Percentiles rank a stretch among this genome's conserved stretches.
Evolutionary conservation across 2,329 filamentous ascomycete species (phyloP).

Genomic region (Dactylellina parvicollis): DNA sequence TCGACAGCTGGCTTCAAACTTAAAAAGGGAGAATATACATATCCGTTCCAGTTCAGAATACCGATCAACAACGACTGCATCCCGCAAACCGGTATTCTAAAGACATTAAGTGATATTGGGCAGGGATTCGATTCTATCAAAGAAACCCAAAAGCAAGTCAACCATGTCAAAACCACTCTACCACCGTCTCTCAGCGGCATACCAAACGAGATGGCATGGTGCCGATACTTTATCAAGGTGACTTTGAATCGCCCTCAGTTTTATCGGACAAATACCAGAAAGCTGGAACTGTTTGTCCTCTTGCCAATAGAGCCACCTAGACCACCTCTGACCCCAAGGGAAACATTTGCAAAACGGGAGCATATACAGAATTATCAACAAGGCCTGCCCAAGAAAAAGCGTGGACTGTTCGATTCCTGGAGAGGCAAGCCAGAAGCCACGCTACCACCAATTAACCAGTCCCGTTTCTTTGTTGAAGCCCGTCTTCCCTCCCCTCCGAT

Average conservation of each 20-base stretch:
- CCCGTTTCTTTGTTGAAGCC: conserved; percentile 76
- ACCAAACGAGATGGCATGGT: conserved; percentile 77
- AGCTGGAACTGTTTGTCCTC: conserved; percentile 66
- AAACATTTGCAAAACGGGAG: conserved; percentile 82
- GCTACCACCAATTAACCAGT: conserved; percentile 58
- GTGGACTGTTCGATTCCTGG: conserved; percentile 69
- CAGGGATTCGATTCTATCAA: conserved; percentile 64
- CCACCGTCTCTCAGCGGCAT: conserved; percentile 90
- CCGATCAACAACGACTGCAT: conserved; percentile 62
- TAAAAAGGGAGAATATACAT: conserved; percentile 76
- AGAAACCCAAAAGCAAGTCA: conserved; percentile 60
- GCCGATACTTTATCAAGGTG: conserved; percentile 94
- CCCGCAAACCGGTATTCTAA: conserved; percentile 51
- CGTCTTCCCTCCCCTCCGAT: conserved; percentile 87
- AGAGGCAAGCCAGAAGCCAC: conserved; percentile 55
- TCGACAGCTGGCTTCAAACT: conserved; percentile 67
- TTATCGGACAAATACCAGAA: conserved; percentile 56
- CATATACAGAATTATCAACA: conserved; percentile 67
- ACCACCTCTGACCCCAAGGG: conserved; percentile 72
- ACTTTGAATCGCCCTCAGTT: conserved; percentile 72
- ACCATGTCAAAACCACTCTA: conserved; percentile 83
- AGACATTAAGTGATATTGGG: conserved; percentile 61
- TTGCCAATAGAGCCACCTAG: conserved; percentile 91
- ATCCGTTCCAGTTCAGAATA: conserved; percentile 81
- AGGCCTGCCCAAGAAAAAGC: conserved; percentile 65